phyloP scores from a whole-genome alignment of 768 basidiomycete species.

The Lyophyllum shimeji region DNA sequence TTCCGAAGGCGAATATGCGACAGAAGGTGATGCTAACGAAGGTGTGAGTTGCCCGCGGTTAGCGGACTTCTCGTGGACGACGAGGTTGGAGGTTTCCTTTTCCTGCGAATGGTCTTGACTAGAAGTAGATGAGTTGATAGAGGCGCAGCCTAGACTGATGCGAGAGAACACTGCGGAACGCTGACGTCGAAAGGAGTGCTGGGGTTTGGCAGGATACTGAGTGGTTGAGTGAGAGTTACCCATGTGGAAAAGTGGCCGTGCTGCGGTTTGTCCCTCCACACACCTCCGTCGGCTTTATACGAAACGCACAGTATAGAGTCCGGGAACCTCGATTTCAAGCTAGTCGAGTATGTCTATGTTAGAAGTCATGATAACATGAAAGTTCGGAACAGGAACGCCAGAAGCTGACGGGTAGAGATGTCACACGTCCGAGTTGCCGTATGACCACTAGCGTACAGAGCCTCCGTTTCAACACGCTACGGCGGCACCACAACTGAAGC shows the following conservation, averaged over 20 bases:
- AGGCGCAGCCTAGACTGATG: conserved; percentile 38
- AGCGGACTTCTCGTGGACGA: conserved; percentile 28
- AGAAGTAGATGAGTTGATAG: conserved; percentile 31
- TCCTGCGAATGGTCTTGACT: conserved; percentile 40
- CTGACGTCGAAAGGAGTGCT: conserved; percentile 27
- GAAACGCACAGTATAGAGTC: not conserved
- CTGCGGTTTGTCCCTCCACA: not conserved
- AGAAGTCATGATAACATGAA: conserved; percentile 13
- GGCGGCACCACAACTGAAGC: not conserved
- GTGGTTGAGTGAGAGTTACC: conserved; percentile 30
- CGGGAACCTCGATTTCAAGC: conserved; percentile 3
- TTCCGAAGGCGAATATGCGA: conserved; percentile 27
- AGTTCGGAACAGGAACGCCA: conserved; percentile 8
- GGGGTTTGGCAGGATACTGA: conserved; percentile 16
- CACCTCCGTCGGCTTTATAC: conserved; percentile 12
- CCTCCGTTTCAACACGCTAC: conserved; percentile 8
- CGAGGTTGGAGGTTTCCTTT: conserved; percentile 38
- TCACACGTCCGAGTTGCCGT: conserved; percentile 15
- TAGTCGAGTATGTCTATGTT: conserved; percentile 14
- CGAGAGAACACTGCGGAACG: conserved; percentile 38
- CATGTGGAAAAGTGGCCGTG: conserved; percentile 21
- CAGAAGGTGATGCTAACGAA: conserved; percentile 19
- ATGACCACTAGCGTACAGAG: conserved; percentile 5
- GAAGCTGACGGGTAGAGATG: conserved; percentile 16
- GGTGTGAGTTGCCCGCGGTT: conserved; percentile 23